Evolutionary conservation across 768 basidiomycete species (phyloP), one percentile per base, ranked within the genome.

Genomic region (Trametopsis cervina): DNA sequence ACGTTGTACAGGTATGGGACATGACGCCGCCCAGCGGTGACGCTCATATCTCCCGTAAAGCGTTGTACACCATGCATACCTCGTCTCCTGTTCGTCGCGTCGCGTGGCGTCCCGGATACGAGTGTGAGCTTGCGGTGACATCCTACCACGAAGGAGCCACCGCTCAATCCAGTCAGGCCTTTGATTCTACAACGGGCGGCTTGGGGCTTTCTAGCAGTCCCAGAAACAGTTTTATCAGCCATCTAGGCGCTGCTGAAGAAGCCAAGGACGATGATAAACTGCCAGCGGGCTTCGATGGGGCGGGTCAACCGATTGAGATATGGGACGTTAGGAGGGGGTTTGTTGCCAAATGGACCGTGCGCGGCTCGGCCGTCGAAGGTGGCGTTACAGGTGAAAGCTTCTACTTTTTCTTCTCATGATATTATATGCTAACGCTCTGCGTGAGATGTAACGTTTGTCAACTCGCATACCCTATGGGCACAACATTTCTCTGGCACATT

Each of bases 281-380:
- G 13, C 18, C 35, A 2, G 47, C 52, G 26, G 41, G 49, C 29
- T 53, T 48, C 22, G 54, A 49, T 15, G 54, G 56, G 3, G 63
- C 56, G 2, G 77, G 80, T 2, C 83, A 89, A 57, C 68, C 79
- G 0, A 72, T 89, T 24, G 89, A 91, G 57, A 82, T 92, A 20
- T 93, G 90, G 90, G 89, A 93, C 61, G 85, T 87, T 1, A 72
- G 89, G 46, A 70, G 90, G 40, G 76, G 78, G 0, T 88, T 84
- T 77, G 73, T 91, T 42, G 83, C 85, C 4, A 93, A 92, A 65
- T 92, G 89, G 85, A 74, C 77, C 2, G 75, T 90, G 10, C 74
- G 71, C 18, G 78, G 81, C 12, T 79, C 78, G 11, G 70, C 76
- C 4, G 69, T 68, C 1, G 89, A 91, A 50, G 85, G 88, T 4